phyloP scores from a whole-genome alignment of 1,284 basidiomycete species.

The Phellopilus nigrolimitatus region DNA sequence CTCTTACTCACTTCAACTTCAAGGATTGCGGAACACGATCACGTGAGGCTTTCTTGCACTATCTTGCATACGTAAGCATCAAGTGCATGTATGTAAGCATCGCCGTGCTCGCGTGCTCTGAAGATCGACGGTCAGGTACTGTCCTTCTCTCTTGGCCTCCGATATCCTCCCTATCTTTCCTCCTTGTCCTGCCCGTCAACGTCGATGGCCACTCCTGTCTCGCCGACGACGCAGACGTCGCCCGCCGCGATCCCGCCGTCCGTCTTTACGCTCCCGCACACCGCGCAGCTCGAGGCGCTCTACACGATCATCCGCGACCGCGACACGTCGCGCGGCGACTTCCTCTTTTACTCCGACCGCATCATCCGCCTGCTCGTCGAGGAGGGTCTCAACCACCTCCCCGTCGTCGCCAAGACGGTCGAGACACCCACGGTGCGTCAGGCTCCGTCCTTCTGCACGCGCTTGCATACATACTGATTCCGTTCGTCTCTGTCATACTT shows the following conservation, averaged over 20 bases:
- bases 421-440: constrained; percentile 74
- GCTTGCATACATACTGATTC: neutral
- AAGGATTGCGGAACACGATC: too few relatives aligned
- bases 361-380: constrained; percentile 74
- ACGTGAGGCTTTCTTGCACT: too few relatives aligned
- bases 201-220: constrained; percentile 18
- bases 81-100: too few relatives aligned
- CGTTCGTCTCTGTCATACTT: constrained; percentile 2
- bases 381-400: constrained; percentile 94
- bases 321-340: constrained; percentile 85
- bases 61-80: too few relatives aligned
- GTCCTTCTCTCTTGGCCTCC: neutral
- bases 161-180: neutral
- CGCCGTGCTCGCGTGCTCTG: too few relatives aligned
- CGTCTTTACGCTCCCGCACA: constrained; percentile 82
- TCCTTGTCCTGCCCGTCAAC: too few relatives aligned
- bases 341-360: constrained; percentile 91
- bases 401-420: constrained; percentile 81
- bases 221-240: constrained; percentile 31
- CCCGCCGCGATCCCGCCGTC: constrained; percentile 58
- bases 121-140: too few relatives aligned
- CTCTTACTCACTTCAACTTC: too few relatives aligned
- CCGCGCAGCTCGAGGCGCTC: constrained; percentile 89
- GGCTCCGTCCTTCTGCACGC: too few relatives aligned
- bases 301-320: constrained; percentile 94